Evolutionary conservation across 2,329 filamentous ascomycete species (phyloP).

Genomic region (Tolypocladium album): DNA sequence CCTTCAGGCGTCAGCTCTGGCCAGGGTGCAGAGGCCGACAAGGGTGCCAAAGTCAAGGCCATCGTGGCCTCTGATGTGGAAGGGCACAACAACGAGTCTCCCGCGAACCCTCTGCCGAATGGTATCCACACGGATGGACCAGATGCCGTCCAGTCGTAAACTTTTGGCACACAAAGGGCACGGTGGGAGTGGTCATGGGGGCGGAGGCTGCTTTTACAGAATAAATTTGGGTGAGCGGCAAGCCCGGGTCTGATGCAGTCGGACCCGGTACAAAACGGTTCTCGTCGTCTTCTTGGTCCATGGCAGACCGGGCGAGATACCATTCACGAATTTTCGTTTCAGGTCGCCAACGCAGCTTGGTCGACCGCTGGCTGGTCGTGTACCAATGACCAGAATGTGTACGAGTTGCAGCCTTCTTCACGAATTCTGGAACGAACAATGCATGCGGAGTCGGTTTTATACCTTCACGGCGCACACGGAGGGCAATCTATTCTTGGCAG

Average conservation of each 20-base stretch:
- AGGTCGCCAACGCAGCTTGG: neutral
- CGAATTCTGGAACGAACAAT: neutral
- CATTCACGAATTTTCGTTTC: neutral
- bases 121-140: slow-evolving; percentile 4
- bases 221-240: neutral
- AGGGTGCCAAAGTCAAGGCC: neutral
- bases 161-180: neutral
- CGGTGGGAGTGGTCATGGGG: neutral
- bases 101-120: neutral
- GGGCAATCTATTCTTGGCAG: neutral
- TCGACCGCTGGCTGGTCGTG: neutral
- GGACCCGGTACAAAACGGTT: neutral
- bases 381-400: neutral
- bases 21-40: neutral
- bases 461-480: neutral
- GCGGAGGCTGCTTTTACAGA: neutral
- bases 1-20: slow-evolving; percentile 14
- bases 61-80: neutral
- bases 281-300: neutral
- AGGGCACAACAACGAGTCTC: slow-evolving; percentile 1
- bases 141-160: neutral
- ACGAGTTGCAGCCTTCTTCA: neutral
- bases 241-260: neutral
- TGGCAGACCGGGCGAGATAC: neutral
- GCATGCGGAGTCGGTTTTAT: neutral